Base-by-base conservation (phyloP, 176 grass and related monocot genomes). In the Urochloa ruziziensis region DNA sequence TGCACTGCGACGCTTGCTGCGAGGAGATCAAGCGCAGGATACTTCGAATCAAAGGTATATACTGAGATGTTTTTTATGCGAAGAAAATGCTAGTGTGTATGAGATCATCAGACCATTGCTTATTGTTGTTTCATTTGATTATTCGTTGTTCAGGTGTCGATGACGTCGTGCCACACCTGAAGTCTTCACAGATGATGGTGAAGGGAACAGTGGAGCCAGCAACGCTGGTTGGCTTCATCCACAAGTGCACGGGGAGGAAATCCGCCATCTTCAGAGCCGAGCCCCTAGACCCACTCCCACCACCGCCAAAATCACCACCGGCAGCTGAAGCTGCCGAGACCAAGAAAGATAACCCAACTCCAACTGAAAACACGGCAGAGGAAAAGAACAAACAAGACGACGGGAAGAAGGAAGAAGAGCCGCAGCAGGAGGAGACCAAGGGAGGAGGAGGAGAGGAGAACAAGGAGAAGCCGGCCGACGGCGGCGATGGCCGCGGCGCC, bases 1-100 rank as follows among this genome's bases (percentile, higher is more conserved):
- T 94, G 89, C 94, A 97, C 61, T 97, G 91, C 40, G 94, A 94
- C 29, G 84, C 87, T 9, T 97, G 94, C 85, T 67, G 91, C 11
- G 88, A 90, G 81, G 84, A 93, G 78, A 90, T 97, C 77, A 90
- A 87, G 34, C 59, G 23, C 15, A 91, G 86, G 57, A 91, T 97
- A 62, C 84, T 94, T 19, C 93, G 79, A 53, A 72, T 94, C 59
- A 83, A 82, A 87, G 94, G 94, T 96, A 35, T 21, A 7, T 4
- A 4, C 12, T 10, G 35, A 23, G 51, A 23, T n/a, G n/a, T n/a
- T n/a, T n/a, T 23, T 53, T 53, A 7, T 53, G 19, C 0, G 0
- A 23, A 53, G 5, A 9, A 21, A 7, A 53, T 2, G 19, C 19
- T 53, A 53, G 37, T 6, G 37, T 40, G 39, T 52, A 18, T 18